These are phyloP conservation scores for Eleusine coracana DNA, from an alignment of 176 grass and related monocot species.

Conservation along the genomic window DNA sequence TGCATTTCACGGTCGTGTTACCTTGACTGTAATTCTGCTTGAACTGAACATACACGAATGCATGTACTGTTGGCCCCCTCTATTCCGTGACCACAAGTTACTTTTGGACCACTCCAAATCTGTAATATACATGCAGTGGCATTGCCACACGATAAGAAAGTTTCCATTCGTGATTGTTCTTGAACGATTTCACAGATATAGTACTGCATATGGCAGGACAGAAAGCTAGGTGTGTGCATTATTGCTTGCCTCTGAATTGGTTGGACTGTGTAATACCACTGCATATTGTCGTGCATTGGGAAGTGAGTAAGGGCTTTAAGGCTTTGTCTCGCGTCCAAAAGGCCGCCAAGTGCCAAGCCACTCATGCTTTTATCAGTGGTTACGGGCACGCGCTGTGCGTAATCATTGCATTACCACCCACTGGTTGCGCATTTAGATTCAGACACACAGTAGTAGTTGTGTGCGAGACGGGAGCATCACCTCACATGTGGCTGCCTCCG, in stretches of 20 bases:
- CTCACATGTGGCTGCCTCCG: slow-evolving; percentile 38
- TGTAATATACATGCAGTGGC: slow-evolving; percentile 30
- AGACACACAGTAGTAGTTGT: neutral
- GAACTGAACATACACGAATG: slow-evolving; percentile 47
- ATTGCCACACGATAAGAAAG: slow-evolving; percentile 36
- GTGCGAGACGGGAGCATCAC: slow-evolving; percentile 39
- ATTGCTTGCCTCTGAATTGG: neutral
- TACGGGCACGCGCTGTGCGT: neutral
- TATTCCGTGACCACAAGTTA: slow-evolving; percentile 9
- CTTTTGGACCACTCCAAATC: slow-evolving; percentile 10
- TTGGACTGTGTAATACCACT: neutral
- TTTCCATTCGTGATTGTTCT: neutral
- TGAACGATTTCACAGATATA: neutral
- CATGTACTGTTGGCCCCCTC: slow-evolving; percentile 37
- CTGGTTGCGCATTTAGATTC: slow-evolving; percentile 31
- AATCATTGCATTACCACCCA: slow-evolving; percentile 24
- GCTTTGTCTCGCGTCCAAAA: neutral
- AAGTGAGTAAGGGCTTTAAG: slow-evolving; percentile 14
- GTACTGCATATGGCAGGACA: neutral
- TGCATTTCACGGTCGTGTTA: slow-evolving; percentile 14
- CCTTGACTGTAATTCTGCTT: slow-evolving; percentile 43
- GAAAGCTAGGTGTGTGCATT: neutral
- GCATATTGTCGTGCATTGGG: slow-evolving; percentile 8
- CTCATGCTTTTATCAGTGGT: slow-evolving; percentile 29
- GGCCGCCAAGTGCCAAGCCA: neutral